Evolutionary conservation across 495 filamentous ascomycete genomes (phyloP).

Genomic region (Cetradonia linearis): DNA sequence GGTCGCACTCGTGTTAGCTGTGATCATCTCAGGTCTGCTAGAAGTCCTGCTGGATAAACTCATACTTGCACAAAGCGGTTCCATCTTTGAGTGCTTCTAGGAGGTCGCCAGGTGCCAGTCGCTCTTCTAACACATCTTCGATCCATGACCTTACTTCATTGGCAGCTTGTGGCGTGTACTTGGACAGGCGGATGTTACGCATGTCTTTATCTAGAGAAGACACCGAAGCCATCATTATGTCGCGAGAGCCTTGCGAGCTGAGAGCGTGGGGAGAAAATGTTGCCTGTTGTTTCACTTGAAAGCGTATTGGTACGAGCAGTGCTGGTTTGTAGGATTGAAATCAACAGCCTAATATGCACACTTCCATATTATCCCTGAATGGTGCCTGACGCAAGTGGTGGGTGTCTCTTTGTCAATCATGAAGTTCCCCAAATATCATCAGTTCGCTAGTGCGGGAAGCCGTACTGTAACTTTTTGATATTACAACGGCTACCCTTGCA

Average conservation of each 20-base stretch:
- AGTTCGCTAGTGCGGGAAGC: slow-evolving; percentile 9
- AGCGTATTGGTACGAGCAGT: neutral
- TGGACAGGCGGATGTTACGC: slow-evolving; percentile 80
- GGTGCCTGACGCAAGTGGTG: neutral
- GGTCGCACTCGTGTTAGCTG: slow-evolving; percentile 4
- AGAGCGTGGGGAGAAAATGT: neutral
- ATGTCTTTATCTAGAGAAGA: slow-evolving; percentile 91
- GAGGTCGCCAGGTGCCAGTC: slow-evolving; percentile 61
- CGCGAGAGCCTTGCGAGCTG: neutral
- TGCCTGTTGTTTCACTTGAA: neutral
- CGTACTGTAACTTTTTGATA: neutral
- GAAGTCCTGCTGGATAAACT: slow-evolving; percentile 23
- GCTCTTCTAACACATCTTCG: slow-evolving; percentile 65
- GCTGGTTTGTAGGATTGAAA: neutral
- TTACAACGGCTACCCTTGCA: neutral
- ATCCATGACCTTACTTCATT: slow-evolving; percentile 84
- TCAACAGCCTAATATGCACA: neutral
- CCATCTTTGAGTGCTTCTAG: slow-evolving; percentile 84
- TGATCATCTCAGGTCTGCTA: neutral
- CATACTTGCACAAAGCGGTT: slow-evolving; percentile 78
- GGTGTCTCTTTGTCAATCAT: neutral
- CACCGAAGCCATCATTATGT: slow-evolving; percentile 73
- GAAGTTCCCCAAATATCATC: neutral
- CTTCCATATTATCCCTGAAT: neutral
- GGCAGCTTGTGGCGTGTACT: slow-evolving; percentile 88